Evolutionary conservation across 1,284 basidiomycete genomes (phyloP).

Genomic region (Ganoderma lingzhi): DNA sequence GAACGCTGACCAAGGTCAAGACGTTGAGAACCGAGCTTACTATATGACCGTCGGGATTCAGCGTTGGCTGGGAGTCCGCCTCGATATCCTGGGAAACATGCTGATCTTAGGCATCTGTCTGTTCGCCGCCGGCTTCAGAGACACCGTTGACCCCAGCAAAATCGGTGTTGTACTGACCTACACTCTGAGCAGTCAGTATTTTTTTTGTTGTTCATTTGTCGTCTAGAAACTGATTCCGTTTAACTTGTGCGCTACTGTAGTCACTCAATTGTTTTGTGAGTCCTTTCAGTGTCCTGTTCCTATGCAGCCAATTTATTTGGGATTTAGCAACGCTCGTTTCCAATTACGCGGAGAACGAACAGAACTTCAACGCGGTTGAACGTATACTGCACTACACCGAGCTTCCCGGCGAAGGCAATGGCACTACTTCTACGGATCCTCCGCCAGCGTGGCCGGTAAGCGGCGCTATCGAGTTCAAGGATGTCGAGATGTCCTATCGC

Average conservation of each 20-base stretch:
- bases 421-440: constrained; percentile 54
- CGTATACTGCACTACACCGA: constrained; percentile 67
- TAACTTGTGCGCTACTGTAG: constrained; percentile 40
- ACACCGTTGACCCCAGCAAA: constrained; percentile 55
- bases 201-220: not conserved
- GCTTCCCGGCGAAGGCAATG: constrained; percentile 55
- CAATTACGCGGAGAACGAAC: constrained; percentile 67
- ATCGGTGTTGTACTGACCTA: constrained; percentile 73
- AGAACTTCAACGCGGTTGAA: constrained; percentile 80
- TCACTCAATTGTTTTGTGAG: constrained; percentile 66
- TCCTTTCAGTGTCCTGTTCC: constrained; percentile 10
- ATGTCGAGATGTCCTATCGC: constrained; percentile 74
- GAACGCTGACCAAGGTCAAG: constrained; percentile 57
- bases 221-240: not conserved
- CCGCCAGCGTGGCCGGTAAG: constrained; percentile 71
- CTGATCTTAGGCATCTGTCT: constrained; percentile 81
- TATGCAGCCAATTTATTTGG: too few species aligned
- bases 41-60: constrained; percentile 78
- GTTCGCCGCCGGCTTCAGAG: constrained; percentile 66
- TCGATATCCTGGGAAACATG: constrained; percentile 76
- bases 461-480: constrained; percentile 68
- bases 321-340: constrained; percentile 60
- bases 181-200: constrained; percentile 61
- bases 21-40: constrained; percentile 78
- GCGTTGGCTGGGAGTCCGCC: constrained; percentile 64